Evolutionary conservation across 352 stramenopile species (phyloP), one percentile per base, ranked within the genome.

Genomic region (Phytophthora pluvialis): DNA sequence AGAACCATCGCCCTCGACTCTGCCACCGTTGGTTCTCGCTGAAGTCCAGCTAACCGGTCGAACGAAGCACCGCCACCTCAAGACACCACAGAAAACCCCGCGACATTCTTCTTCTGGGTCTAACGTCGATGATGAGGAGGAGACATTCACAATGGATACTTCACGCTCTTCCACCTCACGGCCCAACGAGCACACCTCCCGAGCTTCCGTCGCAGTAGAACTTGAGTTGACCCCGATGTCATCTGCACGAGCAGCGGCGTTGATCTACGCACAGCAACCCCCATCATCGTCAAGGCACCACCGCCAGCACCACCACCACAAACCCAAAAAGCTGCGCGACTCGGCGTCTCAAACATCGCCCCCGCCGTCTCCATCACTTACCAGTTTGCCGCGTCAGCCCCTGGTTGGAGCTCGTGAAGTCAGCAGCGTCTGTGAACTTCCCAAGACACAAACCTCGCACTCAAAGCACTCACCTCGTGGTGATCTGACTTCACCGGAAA

Each of bases 211-310:
- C 12, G 11, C 28, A 38, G 8, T 18, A 52, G 67, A 62, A 16
- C 32, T 69, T 1, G 45, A 69, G 12, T 10, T 71, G n/a, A 64
- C 69, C 13, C 65, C 60, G 10, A 35, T 64, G 26, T 80, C 73
- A 12, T 80, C 73, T 4, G 65, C 65, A 28, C 69, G 69, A 26
- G 56, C 60, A 50, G 73, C 73, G 28, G 59, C 54, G 11, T 31
- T 64, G 10, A 80, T 77, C 60, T 77, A 80, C 52, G 38, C 53
- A 3, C 64, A 64, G 21, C 58, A 62, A 11, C 55, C 48, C 39
- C n/a, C 51, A 28, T 67, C 56, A 28, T 67, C 56, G 5, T 52
- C 56, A 31, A 54, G 43, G 3, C 44, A 31, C 16, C 52, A 48
- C 26, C 39, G 40, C 11, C 66, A 21, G 21, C 21, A 66, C 31